Conservation (phyloP, 768 basidiomycete species). For the Rhodotorula toruloides region DNA sequence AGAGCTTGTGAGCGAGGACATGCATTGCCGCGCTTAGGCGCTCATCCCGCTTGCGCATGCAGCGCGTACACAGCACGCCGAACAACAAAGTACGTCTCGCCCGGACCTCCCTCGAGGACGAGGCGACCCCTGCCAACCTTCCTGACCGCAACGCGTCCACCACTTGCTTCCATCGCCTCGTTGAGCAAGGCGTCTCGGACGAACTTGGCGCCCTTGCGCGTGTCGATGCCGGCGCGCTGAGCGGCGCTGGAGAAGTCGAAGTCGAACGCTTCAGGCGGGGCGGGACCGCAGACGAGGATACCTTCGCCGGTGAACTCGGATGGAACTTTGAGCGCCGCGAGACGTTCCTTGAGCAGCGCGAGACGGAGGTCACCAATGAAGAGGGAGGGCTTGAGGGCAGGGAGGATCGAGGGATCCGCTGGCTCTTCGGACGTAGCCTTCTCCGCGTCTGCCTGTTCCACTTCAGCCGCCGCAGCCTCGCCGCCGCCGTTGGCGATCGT, state of each 20-base stretch:
- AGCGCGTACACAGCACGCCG: conserved; percentile 81
- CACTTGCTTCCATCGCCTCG: conserved; percentile 40
- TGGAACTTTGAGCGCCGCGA: conserved; percentile 69
- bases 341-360: conserved; percentile 74
- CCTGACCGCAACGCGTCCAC: conserved; percentile 65
- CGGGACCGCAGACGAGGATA: conserved; percentile 70
- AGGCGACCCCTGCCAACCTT: conserved; percentile 80
- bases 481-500: neutral
- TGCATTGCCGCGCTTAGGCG: too few relatives aligned
- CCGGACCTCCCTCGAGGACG: conserved; percentile 82
- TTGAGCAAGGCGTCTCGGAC: conserved; percentile 33
- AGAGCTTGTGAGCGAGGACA: too few relatives aligned
- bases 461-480: neutral
- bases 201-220: conserved; percentile 46
- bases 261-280: conserved; percentile 48
- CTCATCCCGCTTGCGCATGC: conserved; percentile 66
- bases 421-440: conserved; percentile 1
- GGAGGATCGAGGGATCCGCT: conserved; percentile 46
- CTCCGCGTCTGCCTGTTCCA: neutral
- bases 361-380: conserved; percentile 98
- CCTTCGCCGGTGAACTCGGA: conserved; percentile 97
- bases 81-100: conserved; percentile 81
- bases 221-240: conserved; percentile 54
- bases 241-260: conserved; percentile 50
- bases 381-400: conserved; percentile 73